Conservation (phyloP, 148 eudicot genomes). For the Cornus kousa region DNA sequence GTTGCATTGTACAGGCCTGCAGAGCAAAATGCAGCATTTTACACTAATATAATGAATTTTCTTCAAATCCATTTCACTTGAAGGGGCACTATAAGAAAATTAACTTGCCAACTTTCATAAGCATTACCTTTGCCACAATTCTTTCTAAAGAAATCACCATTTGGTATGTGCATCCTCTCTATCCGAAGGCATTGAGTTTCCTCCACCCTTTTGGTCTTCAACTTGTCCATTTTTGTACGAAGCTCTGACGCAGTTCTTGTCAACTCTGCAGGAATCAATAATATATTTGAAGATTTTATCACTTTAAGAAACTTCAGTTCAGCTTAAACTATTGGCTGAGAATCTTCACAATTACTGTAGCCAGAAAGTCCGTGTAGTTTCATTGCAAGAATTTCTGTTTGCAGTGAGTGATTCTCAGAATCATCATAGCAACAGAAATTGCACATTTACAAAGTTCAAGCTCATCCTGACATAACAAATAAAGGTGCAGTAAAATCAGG, state of each 20-base stretch:
- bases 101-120: not conserved
- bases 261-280: constrained; percentile 33
- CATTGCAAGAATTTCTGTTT: not conserved
- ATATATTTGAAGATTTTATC: not conserved
- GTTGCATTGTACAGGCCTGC: constrained; percentile 19
- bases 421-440: too few relatives aligned
- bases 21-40: constrained; percentile 7
- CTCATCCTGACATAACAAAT: too few relatives aligned
- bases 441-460: too few relatives aligned
- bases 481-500: too few relatives aligned
- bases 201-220: constrained; percentile 18
- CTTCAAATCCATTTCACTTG: not conserved
- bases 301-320: not conserved
- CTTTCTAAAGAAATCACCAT: constrained; percentile 16
- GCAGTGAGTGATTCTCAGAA: too few relatives aligned
- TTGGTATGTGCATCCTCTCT: constrained; percentile 15
- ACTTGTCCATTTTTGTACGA: constrained; percentile 27
- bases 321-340: not conserved
- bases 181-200: constrained; percentile 1
- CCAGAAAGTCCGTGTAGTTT: not conserved
- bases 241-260: constrained; percentile 39
- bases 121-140: constrained; percentile 23
- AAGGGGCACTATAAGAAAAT: not conserved
- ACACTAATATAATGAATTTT: not conserved
- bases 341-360: not conserved